A percentile compares a stretch with the other conserved stretches of the same genome.
Evolutionary conservation across 2,329 filamentous ascomycete genomes (phyloP).

Genomic region (Chlorencoelia australis): DNA sequence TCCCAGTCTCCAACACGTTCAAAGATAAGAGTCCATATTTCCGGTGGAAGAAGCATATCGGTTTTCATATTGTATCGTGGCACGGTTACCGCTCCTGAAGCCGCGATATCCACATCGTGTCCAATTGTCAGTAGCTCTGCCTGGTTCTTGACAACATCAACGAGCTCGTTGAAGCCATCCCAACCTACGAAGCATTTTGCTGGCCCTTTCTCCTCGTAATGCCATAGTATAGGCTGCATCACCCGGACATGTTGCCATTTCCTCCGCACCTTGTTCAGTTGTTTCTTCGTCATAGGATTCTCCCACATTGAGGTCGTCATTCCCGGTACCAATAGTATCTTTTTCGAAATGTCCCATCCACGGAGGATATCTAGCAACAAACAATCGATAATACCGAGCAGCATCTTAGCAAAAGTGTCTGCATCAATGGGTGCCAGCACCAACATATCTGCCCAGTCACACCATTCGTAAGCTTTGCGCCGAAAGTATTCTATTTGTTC

Average conservation of each 20-base stretch:
- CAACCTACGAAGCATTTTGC: slow-evolving; percentile 47
- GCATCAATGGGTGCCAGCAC: slow-evolving; percentile 79
- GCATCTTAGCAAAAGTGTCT: slow-evolving; percentile 77
- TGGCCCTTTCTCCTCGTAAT: slow-evolving; percentile 50
- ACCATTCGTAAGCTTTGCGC: slow-evolving; percentile 53
- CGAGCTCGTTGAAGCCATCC: slow-evolving; percentile 59
- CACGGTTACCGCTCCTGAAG: slow-evolving; percentile 30
- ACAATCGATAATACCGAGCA: slow-evolving; percentile 73
- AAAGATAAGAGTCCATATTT: slow-evolving; percentile 84
- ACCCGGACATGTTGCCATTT: slow-evolving; percentile 85
- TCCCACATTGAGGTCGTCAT: slow-evolving; percentile 89
- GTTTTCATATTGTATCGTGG: slow-evolving; percentile 33
- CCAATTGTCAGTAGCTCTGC: slow-evolving; percentile 66
- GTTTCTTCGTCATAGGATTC: slow-evolving; percentile 79
- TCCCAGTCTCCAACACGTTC: slow-evolving; percentile 87
- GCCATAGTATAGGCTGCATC: slow-evolving; percentile 73
- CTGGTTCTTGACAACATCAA: slow-evolving; percentile 67
- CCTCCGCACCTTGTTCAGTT: slow-evolving; percentile 69
- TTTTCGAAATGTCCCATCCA: slow-evolving; percentile 80
- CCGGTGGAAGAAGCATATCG: slow-evolving; percentile 54
- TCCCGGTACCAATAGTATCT: slow-evolving; percentile 73
- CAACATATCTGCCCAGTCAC: slow-evolving; percentile 80
- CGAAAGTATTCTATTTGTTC: slow-evolving; percentile 38
- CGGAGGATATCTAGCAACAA: slow-evolving; percentile 71
- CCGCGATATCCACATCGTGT: slow-evolving; percentile 45